These are phyloP conservation scores for Cercospora canescens DNA, from an alignment of 2,329 filamentous ascomycete species.

Conservation along the genomic window DNA sequence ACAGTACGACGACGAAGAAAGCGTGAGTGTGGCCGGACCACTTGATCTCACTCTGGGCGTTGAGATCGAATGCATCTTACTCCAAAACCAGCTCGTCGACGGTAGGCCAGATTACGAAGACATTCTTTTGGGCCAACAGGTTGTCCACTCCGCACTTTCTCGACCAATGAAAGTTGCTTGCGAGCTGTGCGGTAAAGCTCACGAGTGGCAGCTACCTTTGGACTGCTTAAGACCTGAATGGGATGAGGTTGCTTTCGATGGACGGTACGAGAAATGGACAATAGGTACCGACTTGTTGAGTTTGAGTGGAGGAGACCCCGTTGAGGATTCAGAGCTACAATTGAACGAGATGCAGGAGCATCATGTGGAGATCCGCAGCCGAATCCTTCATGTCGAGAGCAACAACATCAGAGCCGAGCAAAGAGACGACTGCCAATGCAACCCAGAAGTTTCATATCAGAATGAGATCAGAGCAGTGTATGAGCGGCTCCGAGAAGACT, in stretches of 20 bases:
- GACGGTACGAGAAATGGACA: not conserved
- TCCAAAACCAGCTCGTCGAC: constrained; percentile 1
- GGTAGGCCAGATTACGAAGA: not conserved
- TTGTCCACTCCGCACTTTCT: constrained; percentile 4
- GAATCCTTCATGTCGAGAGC: constrained; percentile 8
- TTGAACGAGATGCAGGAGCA: too few relatives aligned
- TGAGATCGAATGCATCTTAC: constrained; percentile 18
- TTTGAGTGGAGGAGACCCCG: not conserved
- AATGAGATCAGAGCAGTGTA: constrained; percentile 23
- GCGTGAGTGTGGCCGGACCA: not conserved
- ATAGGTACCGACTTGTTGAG: not conserved
- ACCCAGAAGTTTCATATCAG: constrained; percentile 8
- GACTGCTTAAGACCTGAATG: not conserved
- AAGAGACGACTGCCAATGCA: not conserved
- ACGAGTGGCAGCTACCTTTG: constrained; percentile 3
- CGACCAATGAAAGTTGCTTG: constrained; percentile 2
- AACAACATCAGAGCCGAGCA: not conserved
- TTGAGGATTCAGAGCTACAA: too few relatives aligned
- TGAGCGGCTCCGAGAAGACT: constrained; percentile 12
- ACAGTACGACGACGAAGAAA: constrained; percentile 4
- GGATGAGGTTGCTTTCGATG: not conserved
- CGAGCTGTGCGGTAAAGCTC: not conserved
- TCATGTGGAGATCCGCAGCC: constrained; percentile 17
- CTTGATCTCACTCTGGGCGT: constrained; percentile 15
- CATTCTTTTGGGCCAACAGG: not conserved